Conservation (phyloP, 345 rosid species). For the Eucalyptus cloeziana region DNA sequence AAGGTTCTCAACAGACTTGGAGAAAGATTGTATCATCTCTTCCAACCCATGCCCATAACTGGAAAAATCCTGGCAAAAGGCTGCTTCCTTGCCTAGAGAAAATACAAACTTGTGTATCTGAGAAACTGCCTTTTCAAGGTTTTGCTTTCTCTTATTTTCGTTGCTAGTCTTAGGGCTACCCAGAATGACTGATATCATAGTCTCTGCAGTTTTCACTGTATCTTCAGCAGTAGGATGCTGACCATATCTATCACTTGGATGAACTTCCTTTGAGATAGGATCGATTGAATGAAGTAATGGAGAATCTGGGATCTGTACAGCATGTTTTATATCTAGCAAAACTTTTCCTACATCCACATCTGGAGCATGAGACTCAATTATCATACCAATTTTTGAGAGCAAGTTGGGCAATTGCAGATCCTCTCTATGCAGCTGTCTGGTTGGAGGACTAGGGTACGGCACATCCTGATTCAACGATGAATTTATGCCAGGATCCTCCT, state of each 20-base stretch:
- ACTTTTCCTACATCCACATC: conserved; percentile 40
- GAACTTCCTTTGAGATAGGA: not conserved
- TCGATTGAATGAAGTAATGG: conserved; percentile 3
- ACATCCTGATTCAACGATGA: not conserved
- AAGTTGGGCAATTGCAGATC: conserved; percentile 27
- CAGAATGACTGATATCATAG: not conserved
- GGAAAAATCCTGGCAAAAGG: conserved; percentile 25
- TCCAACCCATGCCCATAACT: conserved; percentile 20
- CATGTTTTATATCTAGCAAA: conserved; percentile 46
- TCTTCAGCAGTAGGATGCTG: conserved; percentile 13
- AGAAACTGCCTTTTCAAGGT: conserved; percentile 45
- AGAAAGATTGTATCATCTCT: conserved; percentile 46
- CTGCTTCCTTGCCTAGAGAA: conserved; percentile 60
- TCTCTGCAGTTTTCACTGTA: conserved; percentile 10
- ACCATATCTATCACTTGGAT: conserved; percentile 6
- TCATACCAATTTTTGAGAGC: conserved; percentile 33
- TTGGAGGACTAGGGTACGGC: not conserved
- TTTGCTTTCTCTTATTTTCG: conserved; percentile 23
- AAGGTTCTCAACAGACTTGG: conserved; percentile 41
- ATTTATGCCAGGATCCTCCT: not conserved
- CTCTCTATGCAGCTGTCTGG: conserved; percentile 4
- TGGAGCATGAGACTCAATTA: conserved; percentile 43
- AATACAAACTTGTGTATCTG: conserved; percentile 57
- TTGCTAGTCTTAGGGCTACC: conserved; percentile 13
- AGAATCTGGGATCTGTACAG: conserved; percentile 31